A percentile compares a stretch with the other conserved stretches of the same genome.
Conservation (phyloP, 1,284 basidiomycete species). For the Macrocystidia cucumis region DNA sequence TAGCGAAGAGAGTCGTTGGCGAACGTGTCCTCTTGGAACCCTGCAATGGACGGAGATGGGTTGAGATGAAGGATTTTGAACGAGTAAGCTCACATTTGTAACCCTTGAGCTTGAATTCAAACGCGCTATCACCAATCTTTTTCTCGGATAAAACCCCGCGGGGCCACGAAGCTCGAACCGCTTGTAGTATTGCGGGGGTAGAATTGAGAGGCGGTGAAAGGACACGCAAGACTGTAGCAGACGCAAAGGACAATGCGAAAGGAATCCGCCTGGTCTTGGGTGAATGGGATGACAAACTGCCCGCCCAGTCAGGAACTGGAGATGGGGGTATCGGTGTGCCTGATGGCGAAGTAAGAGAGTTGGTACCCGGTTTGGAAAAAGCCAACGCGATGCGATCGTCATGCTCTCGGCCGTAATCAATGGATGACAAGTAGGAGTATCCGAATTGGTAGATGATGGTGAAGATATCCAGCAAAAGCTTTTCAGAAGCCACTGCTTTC, state of each 20-base stretch:
- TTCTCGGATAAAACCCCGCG: conserved; percentile 70
- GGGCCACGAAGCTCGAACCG: conserved; percentile 73
- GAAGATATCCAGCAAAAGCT: conserved; percentile 60
- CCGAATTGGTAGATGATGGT: conserved; percentile 54
- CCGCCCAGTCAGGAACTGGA: conserved; percentile 21
- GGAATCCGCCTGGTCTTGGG: conserved; percentile 32
- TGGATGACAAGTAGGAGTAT: conserved; percentile 54
- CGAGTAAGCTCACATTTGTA: conserved; percentile 55
- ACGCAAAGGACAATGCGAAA: conserved; percentile 70
- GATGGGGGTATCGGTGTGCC: conserved; percentile 24
- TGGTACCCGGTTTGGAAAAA: conserved; percentile 44
- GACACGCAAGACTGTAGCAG: conserved; percentile 59
- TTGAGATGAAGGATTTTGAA: conserved; percentile 3
- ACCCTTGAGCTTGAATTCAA: conserved; percentile 74
- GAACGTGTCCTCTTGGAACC: conserved; percentile 74
- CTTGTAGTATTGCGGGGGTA: conserved; percentile 71
- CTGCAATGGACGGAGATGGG: conserved; percentile 26
- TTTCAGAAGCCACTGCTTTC: conserved; percentile 58
- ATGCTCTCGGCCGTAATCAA: conserved; percentile 71
- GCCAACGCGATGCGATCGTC: conserved; percentile 66
- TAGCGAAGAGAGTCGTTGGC: conserved; percentile 71
- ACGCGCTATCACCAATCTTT: conserved; percentile 62
- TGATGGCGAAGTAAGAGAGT: conserved; percentile 19
- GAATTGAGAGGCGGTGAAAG: conserved; percentile 64
- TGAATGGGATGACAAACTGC: conserved; percentile 28